Evolutionary conservation across 2,329 filamentous ascomycete species (phyloP).

Genomic region (Penicillium verrucosum): DNA sequence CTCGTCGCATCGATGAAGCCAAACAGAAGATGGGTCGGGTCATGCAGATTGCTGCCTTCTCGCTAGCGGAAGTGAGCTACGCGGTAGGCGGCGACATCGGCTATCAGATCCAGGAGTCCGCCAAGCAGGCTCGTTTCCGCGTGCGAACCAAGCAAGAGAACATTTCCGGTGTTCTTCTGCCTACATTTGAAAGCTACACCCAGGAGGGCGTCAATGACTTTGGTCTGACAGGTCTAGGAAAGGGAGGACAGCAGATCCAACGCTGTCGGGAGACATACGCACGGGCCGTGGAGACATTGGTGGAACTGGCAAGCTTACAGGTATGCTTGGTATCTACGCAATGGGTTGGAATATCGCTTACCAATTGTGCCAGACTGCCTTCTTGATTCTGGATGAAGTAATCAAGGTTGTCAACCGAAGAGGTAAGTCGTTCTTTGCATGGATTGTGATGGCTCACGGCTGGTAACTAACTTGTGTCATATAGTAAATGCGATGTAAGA

Average conservation of each 20-base stretch:
- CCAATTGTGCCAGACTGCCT: constrained; percentile 65
- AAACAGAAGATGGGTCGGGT: constrained; percentile 99
- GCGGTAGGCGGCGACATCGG: constrained; percentile 92
- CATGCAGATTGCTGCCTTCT: constrained; percentile 99
- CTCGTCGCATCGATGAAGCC: constrained; percentile 92
- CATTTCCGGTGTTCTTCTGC: constrained; percentile 92
- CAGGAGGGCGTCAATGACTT: constrained; percentile 93
- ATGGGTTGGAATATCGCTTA: constrained; percentile 1
- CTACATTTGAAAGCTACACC: constrained; percentile 86
- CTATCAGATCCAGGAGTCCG: constrained; percentile 96
- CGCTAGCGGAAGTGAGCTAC: constrained; percentile 94
- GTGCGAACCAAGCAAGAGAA: constrained; percentile 96
- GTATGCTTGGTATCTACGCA: constrained; percentile 34
- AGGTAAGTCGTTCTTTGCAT: constrained; percentile 53
- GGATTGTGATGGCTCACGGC: background rate
- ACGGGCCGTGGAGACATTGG: constrained; percentile 88
- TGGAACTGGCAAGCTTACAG: constrained; percentile 90
- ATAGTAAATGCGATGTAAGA: constrained; percentile 86
- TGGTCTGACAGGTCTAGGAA: constrained; percentile 88
- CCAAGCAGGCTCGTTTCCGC: constrained; percentile 86
- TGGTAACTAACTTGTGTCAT: constrained; percentile 22
- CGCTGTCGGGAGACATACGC: constrained; percentile 94
- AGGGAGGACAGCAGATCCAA: constrained; percentile 96
- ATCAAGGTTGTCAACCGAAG: constrained; percentile 98
- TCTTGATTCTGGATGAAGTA: constrained; percentile 96